Base-by-base conservation (phyloP, 2,329 filamentous ascomycete species). In the Zymoseptoria ardabiliae region DNA sequence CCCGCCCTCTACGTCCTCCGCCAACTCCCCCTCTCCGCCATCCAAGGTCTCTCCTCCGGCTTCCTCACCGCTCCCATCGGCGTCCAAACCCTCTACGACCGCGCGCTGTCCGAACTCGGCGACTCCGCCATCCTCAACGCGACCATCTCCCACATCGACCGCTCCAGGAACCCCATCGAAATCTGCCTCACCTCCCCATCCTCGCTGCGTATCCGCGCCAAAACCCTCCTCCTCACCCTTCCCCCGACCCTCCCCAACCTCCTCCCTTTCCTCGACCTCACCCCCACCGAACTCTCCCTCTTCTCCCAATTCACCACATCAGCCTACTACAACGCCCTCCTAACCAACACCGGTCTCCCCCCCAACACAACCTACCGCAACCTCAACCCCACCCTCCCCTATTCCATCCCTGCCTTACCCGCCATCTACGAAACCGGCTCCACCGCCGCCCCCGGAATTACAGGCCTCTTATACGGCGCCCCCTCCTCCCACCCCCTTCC, bases 1-100 rank as follows among this genome's bases (percentile, higher is more conserved):
- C 72, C 76, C n/a, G 77, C 77, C 0, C 58, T 82, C 8, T 79
- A 79, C 63, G 72, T 80, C 10, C 72, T 81, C 62, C 77, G 79
- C 60, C 23, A 25, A 7, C 23, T 25, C 5, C 64, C 61, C 22
- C 66, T 64, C 54, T 61, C 57, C 50, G 7, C 35, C 17, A 23
- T 57, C 6, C 57, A 58, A 45, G 5, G 23, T 25, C 23, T 25
- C 23, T 25, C 23, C 23, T 25, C 23, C 23, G 23, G 23, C 17
- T 25, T 25, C 23, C 23, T 25, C 23, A 7, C 23, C 23, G 23
- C 23, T 25, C 23, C 23, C 5, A 25, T 25, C 23, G 23, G 23
- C 23, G 23, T 25, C 50, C 50, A 51, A 51, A 2, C 3, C 6
- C 50, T 51, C 50, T 51, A 51, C 50, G 23, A 51, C 50, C 50